A percentile compares a stretch with the other conserved stretches of the same genome.
phyloP scores from a whole-genome alignment of 805 yeast species.

The Vanderwaltozyma verrucispora region DNA sequence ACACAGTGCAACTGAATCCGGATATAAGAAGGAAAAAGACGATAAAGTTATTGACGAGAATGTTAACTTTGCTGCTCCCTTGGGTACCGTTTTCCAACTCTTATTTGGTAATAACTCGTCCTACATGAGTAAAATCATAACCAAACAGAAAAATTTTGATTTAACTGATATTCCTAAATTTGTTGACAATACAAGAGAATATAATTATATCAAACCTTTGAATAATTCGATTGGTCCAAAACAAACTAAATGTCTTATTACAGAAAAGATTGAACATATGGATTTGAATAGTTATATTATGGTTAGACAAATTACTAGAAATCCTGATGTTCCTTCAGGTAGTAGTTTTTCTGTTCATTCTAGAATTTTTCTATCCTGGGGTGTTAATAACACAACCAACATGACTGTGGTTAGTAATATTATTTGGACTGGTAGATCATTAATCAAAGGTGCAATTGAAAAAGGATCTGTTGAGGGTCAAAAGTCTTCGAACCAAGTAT shows the following conservation, averaged over 20 bases:
- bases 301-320: constrained; percentile 43
- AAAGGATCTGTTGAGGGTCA: constrained; percentile 71
- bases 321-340: constrained; percentile 75
- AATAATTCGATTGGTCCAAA: constrained; percentile 61
- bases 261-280: constrained; percentile 41
- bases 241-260: constrained; percentile 52
- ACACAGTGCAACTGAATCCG: constrained; percentile 38
- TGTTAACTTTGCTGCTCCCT: constrained; percentile 47
- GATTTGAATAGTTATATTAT: constrained; percentile 36
- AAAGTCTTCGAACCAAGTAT: constrained; percentile 39
- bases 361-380: constrained; percentile 54
- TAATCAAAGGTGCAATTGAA: constrained; percentile 70
- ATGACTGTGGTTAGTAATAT: constrained; percentile 47
- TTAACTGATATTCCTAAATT: constrained; percentile 42
- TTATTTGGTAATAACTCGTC: constrained; percentile 52
- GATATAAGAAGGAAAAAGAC: constrained; percentile 34
- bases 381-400: constrained; percentile 41
- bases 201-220: constrained; percentile 48
- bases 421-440: constrained; percentile 65
- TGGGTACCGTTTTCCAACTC: constrained; percentile 50
- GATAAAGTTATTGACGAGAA: constrained; percentile 44
- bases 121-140: constrained; percentile 37
- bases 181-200: constrained; percentile 34
- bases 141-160: constrained; percentile 52
- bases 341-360: constrained; percentile 54